A percentile compares a stretch with the other conserved stretches of the same genome.
Evolutionary conservation across 129 eudicot genomes (phyloP).

Genomic region (Gnaphalium uliginosum): DNA sequence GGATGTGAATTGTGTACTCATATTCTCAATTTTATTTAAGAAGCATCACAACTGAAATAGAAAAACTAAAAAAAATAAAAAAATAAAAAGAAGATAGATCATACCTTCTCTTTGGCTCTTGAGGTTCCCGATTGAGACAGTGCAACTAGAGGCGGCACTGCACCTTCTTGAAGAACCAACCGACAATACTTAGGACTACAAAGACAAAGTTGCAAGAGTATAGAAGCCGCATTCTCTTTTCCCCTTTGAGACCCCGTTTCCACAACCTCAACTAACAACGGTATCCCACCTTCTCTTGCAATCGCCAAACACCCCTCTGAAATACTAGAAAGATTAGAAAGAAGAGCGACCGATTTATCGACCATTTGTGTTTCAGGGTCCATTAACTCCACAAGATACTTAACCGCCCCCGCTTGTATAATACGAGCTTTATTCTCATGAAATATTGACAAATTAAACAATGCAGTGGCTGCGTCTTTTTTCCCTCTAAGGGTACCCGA

Average conservation of each 20-base stretch:
- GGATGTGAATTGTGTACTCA: not conserved
- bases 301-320: constrained; percentile 72
- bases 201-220: constrained; percentile 74
- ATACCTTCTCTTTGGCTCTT: constrained; percentile 91
- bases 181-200: constrained; percentile 76
- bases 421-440: constrained; percentile 96
- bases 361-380: constrained; percentile 76
- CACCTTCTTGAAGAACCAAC: constrained; percentile 93
- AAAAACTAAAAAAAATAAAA: not conserved
- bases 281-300: constrained; percentile 80
- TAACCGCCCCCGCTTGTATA: constrained; percentile 86
- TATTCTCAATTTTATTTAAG: not conserved
- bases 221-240: constrained; percentile 88
- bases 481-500: constrained; percentile 81
- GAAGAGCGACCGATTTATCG: constrained; percentile 85
- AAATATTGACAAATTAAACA: constrained; percentile 78
- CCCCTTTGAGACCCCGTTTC: constrained; percentile 88
- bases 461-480: constrained; percentile 93
- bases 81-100: not conserved
- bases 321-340: constrained; percentile 73
- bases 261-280: constrained; percentile 75
- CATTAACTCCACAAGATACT: constrained; percentile 59
- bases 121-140: constrained; percentile 89
- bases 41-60: not conserved
- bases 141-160: constrained; percentile 91